A percentile compares a stretch with the other conserved stretches of the same genome.
phyloP scores from a whole-genome alignment of 2,329 filamentous ascomycete species.

The Sphaerulina musiva region DNA sequence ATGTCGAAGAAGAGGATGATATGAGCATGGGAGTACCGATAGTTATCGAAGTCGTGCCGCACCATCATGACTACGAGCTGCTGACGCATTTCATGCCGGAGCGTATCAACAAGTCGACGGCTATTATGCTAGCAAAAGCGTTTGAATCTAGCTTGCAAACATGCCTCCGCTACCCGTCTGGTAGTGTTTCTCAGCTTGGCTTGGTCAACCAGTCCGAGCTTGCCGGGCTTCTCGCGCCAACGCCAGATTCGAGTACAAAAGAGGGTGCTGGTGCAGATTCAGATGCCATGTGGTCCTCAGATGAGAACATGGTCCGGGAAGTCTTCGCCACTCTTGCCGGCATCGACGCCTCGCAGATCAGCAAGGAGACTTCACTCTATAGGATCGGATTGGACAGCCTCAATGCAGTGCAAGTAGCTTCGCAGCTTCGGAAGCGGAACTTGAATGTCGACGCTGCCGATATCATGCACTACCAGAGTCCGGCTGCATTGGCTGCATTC shows the following conservation, averaged over 20 bases:
- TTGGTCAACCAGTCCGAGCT: constrained; percentile 16
- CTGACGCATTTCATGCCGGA: constrained; percentile 46
- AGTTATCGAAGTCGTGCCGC: constrained; percentile 66
- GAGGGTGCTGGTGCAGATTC: neutral
- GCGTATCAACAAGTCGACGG: constrained; percentile 52
- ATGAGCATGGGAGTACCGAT: constrained; percentile 64
- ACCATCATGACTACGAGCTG: constrained; percentile 44
- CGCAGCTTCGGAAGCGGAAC: constrained; percentile 55
- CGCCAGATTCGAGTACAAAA: neutral
- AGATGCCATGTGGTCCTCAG: constrained; percentile 41
- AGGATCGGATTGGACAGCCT: constrained; percentile 89
- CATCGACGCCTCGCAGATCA: constrained; percentile 47
- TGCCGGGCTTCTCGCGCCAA: constrained; percentile 15
- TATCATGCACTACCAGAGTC: constrained; percentile 54
- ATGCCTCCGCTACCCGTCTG: constrained; percentile 28
- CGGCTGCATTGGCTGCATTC: constrained; percentile 20
- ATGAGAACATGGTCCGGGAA: constrained; percentile 50
- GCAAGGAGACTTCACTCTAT: constrained; percentile 65
- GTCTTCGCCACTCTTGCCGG: constrained; percentile 56
- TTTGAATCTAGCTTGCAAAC: constrained; percentile 28
- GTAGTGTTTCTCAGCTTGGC: constrained; percentile 20
- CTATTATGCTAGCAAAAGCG: constrained; percentile 22
- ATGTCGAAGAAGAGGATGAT: constrained; percentile 48
- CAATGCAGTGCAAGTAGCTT: constrained; percentile 70
- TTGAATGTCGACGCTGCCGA: constrained; percentile 60